A percentile compares a stretch with the other conserved stretches of the same genome.
phyloP scores from a whole-genome alignment of 1,139 yeast genomes.

The Dujonia santamariae region DNA sequence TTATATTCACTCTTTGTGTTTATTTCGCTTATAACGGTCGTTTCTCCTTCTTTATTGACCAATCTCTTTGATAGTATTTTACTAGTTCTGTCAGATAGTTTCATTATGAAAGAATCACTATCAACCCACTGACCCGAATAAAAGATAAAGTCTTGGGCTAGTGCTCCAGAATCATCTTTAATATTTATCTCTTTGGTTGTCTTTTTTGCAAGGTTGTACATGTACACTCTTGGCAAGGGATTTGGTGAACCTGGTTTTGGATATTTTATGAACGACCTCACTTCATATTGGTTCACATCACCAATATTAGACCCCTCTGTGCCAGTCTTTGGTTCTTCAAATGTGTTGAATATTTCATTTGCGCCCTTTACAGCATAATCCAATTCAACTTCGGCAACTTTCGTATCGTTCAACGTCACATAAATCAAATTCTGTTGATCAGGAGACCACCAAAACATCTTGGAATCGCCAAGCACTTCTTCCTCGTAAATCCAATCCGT shows the following conservation, averaged over 20 bases:
- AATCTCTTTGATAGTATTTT: slow-evolving; percentile 55
- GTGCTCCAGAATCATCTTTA: slow-evolving; percentile 21
- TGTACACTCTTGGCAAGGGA: slow-evolving; percentile 48
- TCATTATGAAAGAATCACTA: slow-evolving; percentile 50
- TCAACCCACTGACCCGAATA: slow-evolving; percentile 77
- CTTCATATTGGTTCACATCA: slow-evolving; percentile 54
- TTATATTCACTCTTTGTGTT: slow-evolving; percentile 43
- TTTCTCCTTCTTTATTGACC: slow-evolving; percentile 21
- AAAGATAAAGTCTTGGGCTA: slow-evolving; percentile 53
- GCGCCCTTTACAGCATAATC: slow-evolving; percentile 54
- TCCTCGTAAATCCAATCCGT: slow-evolving; percentile 73
- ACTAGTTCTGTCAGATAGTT: slow-evolving; percentile 72
- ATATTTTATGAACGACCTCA: slow-evolving; percentile 53
- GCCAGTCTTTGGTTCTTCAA: slow-evolving; percentile 14
- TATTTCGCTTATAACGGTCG: slow-evolving; percentile 21
- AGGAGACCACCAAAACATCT: slow-evolving; percentile 86
- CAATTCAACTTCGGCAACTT: slow-evolving; percentile 61
- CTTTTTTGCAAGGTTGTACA: slow-evolving; percentile 35
- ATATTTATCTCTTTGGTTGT: slow-evolving; percentile 17
- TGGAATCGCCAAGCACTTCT: slow-evolving; percentile 77
- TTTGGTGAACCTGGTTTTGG: slow-evolving; percentile 86
- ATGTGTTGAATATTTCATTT: slow-evolving; percentile 27
- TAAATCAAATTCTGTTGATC: slow-evolving; percentile 64
- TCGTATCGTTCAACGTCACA: slow-evolving; percentile 66
- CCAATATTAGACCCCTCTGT: slow-evolving; percentile 14